These are phyloP conservation scores for Quillaja saponaria DNA, from an alignment of 306 rosid genomes.

Conservation along the genomic window DNA sequence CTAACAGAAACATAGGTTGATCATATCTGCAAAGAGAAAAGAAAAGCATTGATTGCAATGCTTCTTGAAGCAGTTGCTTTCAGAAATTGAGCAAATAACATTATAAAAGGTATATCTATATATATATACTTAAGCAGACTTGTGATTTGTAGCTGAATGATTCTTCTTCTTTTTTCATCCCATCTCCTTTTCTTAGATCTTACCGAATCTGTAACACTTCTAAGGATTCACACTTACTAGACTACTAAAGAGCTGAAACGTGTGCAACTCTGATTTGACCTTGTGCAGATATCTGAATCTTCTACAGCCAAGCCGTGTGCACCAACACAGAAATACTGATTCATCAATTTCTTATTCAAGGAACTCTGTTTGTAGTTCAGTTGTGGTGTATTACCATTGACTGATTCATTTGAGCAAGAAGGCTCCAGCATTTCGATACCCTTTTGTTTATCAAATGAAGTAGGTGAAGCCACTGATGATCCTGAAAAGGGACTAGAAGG, in stretches of 20 bases:
- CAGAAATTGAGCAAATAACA: no score
- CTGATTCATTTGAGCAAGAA: conserved; percentile 39
- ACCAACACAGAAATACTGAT: conserved; percentile 64
- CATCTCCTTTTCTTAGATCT: conserved; percentile 6
- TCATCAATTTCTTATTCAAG: conserved; percentile 60
- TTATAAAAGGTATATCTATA: no score
- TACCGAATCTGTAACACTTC: not conserved
- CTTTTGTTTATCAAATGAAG: conserved; percentile 45
- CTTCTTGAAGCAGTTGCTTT: no score
- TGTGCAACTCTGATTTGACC: conserved; percentile 37
- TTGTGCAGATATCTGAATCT: conserved; percentile 47
- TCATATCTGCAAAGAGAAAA: no score
- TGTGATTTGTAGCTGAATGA: no score
- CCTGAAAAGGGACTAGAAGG: conserved; percentile 38
- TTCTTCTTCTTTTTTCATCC: no score
- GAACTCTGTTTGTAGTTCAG: conserved; percentile 44
- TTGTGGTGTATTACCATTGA: conserved; percentile 22
- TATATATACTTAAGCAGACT: no score
- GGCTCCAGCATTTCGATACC: conserved; percentile 33
- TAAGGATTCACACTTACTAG: conserved; percentile 31
- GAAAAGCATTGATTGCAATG: no score
- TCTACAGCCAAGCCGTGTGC: conserved; percentile 59
- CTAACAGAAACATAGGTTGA: no score
- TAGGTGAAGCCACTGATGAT: conserved; percentile 48
- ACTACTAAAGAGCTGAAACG: conserved; percentile 56